Evolutionary conservation across 164 flowering plant species (phyloP), one percentile per base, ranked within the genome.

Genomic region (Macadamia tetraphylla): DNA sequence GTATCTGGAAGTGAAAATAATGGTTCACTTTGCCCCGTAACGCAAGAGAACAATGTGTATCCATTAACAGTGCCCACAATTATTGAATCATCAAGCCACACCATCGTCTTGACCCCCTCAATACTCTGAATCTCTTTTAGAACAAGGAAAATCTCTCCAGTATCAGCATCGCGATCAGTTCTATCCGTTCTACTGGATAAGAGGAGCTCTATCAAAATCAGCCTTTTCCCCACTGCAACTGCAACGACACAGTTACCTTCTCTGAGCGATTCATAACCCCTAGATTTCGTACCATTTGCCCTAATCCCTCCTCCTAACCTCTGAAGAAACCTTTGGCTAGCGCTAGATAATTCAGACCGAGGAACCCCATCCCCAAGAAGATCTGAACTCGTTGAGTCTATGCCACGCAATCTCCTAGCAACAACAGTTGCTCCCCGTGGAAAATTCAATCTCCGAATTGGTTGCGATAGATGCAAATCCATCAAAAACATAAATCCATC

Each of bases 71-170:
- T 87, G 17, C 97, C 98, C 46, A 85, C 80, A 51, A 95, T 80
- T 31, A 95, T 77, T 1, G 88, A 89, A 83, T 95, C 96, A 71
- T 88, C 81, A 52, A 90, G 67, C 99, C 99, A 95, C 18, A 79
- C 92, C 81, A 94, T 76, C 6, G 83, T 75, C 73, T 69, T 75
- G 43, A 95, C 75, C 56, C 84, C 86, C 30, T 87, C 92, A 65
- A 79, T 66, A 66, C 90, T 82, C 66, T 75, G 88, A 65, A 92
- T 76, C 71, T 92, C 99, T 63, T 83, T 92, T 81, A 84, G 68
- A 53, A 89, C 70, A 3, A 84, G 67, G 55, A 76, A 64, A 12
- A 73, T 64, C 30, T 78, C 89, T 14, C 49, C 43, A 5, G 66
- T 61, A 58, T 76, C 81, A 6, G 23, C 61, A 30, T 74, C 79